A percentile compares a stretch with the other conserved stretches of the same genome.
These are phyloP conservation scores for Blastocystis sp. DNA, from an alignment of 352 stramenopile genomes.

Conservation along the genomic window DNA sequence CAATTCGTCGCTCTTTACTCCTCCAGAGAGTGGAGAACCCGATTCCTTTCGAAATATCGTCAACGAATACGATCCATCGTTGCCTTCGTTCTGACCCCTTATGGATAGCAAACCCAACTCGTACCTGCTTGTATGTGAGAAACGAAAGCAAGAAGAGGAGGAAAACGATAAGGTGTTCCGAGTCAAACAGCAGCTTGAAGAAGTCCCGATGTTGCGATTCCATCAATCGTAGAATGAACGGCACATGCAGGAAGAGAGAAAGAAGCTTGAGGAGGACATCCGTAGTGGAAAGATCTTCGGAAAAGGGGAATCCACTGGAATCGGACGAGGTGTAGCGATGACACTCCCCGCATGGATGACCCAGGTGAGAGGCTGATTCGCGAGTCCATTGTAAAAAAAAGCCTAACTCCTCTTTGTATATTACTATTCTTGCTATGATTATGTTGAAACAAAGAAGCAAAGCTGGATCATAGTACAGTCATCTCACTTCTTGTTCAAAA, in stretches of 20 bases:
- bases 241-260: conserved; percentile 31
- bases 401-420: neutral
- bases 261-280: conserved; percentile 24
- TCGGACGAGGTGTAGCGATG: conserved; percentile 17
- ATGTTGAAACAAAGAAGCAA: conserved; percentile 31
- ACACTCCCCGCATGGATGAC: conserved; percentile 60
- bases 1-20: conserved; percentile 24
- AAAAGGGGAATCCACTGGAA: neutral
- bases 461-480: neutral
- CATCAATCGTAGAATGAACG: conserved; percentile 31
- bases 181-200: conserved; percentile 48
- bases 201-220: neutral
- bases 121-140: conserved; percentile 15
- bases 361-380: neutral
- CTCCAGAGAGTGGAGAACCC: neutral
- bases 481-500: neutral
- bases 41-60: conserved; percentile 13
- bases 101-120: conserved; percentile 37
- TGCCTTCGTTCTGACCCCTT: neutral
- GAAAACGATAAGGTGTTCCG: conserved; percentile 14
- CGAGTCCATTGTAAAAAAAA: too few relatives aligned
- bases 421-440: neutral
- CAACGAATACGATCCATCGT: conserved; percentile 52
- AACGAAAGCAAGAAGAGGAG: conserved; percentile 48
- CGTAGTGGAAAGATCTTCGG: conserved; percentile 44